phyloP scores from a whole-genome alignment of 1,284 basidiomycete genomes.

The Sanghuangporus weigelae region DNA sequence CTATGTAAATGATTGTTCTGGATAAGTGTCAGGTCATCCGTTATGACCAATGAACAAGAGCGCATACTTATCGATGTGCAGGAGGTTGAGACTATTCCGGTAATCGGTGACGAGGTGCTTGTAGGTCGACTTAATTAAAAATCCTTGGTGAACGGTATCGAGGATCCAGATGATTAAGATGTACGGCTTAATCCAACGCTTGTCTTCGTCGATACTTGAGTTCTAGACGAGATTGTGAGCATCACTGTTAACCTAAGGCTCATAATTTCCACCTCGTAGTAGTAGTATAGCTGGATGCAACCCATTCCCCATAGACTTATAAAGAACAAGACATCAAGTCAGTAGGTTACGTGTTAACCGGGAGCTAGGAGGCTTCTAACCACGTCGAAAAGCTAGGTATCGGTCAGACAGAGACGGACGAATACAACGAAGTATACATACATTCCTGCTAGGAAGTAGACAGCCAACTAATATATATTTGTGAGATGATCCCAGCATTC shows the following conservation, averaged over 20 bases:
- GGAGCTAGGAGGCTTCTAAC: not conserved
- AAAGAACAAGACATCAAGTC: not conserved
- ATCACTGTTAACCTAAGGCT: not conserved
- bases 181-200: not conserved
- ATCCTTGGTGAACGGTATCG: conserved; percentile 1
- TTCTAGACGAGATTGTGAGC: not conserved
- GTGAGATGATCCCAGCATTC: not conserved
- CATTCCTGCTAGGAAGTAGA: not conserved
- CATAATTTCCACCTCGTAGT: not conserved
- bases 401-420: not conserved
- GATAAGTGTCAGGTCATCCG: not conserved
- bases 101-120: conserved; percentile 8
- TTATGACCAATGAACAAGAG: not conserved
- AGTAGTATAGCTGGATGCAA: not conserved
- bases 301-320: not conserved
- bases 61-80: not conserved
- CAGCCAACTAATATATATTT: not conserved
- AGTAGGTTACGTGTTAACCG: not conserved
- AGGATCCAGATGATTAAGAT: not conserved
- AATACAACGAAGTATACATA: not conserved
- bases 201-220: not conserved
- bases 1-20: not conserved
- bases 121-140: not conserved
- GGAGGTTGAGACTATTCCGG: not conserved
- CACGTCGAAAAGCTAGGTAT: not conserved